A percentile compares a stretch with the other conserved stretches of the same genome.
Evolutionary conservation across 1,139 yeast genomes (phyloP).

Genomic region (Magnusiomyces magnusii): DNA sequence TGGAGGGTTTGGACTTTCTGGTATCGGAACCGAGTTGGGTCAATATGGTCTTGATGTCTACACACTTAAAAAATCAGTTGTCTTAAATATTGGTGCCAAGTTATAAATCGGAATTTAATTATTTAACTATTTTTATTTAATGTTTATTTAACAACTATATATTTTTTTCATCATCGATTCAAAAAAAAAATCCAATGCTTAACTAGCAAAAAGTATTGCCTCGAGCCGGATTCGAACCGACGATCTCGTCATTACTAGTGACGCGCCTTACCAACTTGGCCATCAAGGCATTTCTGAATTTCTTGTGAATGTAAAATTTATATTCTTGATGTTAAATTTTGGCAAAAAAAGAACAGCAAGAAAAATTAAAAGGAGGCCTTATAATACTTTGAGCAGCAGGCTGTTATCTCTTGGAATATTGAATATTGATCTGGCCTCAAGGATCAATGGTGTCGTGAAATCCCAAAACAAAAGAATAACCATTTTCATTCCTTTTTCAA

Average conservation of each 20-base stretch:
- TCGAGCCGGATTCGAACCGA: neutral
- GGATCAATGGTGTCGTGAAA: no score
- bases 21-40: constrained; percentile 85
- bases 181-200: neutral
- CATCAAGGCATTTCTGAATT: neutral
- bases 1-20: constrained; percentile 77
- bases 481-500: no score
- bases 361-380: no score
- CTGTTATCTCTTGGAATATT: no score
- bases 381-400: no score
- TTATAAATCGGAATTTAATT: constrained; percentile 12
- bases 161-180: no score
- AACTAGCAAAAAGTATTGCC: neutral
- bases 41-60: constrained; percentile 70
- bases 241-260: neutral
- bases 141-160: neutral
- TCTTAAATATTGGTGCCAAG: constrained; percentile 37
- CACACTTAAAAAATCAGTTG: constrained; percentile 75
- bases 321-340: no score
- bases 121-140: neutral
- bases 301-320: no score
- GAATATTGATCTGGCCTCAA: no score
- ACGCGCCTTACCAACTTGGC: neutral
- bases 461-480: no score
- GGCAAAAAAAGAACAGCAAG: no score